phyloP scores from a whole-genome alignment of 495 filamentous ascomycete species.

The Letharia lupina region DNA sequence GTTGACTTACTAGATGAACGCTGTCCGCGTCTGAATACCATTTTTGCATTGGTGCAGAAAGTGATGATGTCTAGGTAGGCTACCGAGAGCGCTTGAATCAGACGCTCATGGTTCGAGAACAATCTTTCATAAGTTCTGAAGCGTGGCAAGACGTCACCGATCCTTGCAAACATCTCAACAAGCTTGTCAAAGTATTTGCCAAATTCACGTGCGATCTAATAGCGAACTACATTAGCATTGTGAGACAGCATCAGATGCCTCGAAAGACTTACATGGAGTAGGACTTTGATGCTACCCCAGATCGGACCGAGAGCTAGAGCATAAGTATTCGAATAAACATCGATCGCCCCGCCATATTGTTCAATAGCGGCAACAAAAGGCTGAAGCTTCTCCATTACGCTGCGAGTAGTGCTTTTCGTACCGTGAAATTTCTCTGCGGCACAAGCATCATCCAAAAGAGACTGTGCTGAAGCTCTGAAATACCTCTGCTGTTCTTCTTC shows the following conservation, averaged over 20 bases:
- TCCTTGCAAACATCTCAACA: conserved; percentile 33
- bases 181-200: conserved; percentile 34
- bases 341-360: conserved; percentile 35
- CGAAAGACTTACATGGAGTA: conserved; percentile 27
- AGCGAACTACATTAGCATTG: not conserved
- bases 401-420: conserved; percentile 25
- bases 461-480: conserved; percentile 24
- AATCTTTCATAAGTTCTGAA: conserved; percentile 30
- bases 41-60: conserved; percentile 33
- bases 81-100: conserved; percentile 29
- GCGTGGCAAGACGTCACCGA: conserved; percentile 35
- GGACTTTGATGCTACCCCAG: conserved; percentile 37
- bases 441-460: conserved; percentile 29
- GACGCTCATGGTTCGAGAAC: conserved; percentile 30
- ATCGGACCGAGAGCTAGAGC: conserved; percentile 33
- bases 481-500: conserved; percentile 25
- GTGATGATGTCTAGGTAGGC: conserved; percentile 35
- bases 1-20: not conserved
- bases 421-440: conserved; percentile 27
- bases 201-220: conserved; percentile 28
- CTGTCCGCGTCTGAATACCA: conserved; percentile 23
- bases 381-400: conserved; percentile 24
- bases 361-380: conserved; percentile 32
- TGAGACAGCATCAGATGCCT: not conserved
- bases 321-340: conserved; percentile 32